These are phyloP conservation scores for Manihot esculenta DNA, from an alignment of 441 rosid species.

Conservation along the genomic window DNA sequence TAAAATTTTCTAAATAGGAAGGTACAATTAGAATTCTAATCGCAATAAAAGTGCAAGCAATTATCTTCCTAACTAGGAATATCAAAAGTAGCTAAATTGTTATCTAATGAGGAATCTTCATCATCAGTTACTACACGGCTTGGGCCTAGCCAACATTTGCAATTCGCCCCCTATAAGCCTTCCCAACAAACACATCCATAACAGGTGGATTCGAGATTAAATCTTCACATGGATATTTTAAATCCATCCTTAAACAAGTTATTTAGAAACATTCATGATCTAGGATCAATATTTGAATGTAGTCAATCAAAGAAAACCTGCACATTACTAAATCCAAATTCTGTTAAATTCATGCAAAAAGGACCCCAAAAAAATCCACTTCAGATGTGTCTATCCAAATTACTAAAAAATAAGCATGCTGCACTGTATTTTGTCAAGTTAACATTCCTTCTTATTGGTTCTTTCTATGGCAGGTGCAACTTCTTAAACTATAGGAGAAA, in stretches of 20 bases:
- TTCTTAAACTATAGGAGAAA: constrained; percentile 95
- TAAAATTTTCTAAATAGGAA: too few relatives aligned
- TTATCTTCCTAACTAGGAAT: too few relatives aligned
- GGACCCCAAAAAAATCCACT: too few relatives aligned
- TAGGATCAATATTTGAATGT: not conserved
- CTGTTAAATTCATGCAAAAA: not conserved
- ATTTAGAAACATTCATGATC: not conserved
- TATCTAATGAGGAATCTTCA: too few relatives aligned
- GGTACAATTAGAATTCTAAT: too few relatives aligned
- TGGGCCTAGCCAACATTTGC: too few relatives aligned
- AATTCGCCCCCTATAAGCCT: too few relatives aligned
- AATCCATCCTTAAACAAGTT: not conserved
- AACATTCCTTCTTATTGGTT: constrained; percentile 22
- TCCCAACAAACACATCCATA: too few relatives aligned
- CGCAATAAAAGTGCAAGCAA: too few relatives aligned
- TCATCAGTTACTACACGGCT: too few relatives aligned
- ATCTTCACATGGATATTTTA: not conserved
- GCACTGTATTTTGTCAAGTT: constrained; percentile 4
- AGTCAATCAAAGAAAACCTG: not conserved
- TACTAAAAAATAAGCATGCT: not conserved
- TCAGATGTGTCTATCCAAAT: not conserved
- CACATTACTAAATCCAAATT: not conserved
- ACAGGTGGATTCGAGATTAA: not conserved
- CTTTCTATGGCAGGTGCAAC: constrained; percentile 69
- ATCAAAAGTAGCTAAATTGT: too few relatives aligned